Conservation (phyloP, 345 rosid genomes). For the Syzygium oleosum region DNA sequence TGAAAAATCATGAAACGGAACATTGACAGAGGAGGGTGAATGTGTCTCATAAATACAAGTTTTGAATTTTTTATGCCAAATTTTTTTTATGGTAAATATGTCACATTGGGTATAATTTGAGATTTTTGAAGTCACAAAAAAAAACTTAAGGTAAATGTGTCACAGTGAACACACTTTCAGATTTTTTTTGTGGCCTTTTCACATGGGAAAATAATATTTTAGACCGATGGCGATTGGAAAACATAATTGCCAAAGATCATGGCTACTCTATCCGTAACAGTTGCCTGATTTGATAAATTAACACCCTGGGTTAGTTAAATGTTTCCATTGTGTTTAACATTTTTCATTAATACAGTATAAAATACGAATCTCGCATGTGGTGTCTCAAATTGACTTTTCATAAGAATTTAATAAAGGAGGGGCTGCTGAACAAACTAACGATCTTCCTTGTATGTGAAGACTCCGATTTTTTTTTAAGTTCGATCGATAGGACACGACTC, state of each 20-base stretch:
- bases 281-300: neutral
- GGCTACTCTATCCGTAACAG: neutral
- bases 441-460: rapidly evolving
- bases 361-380: neutral
- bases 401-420: neutral
- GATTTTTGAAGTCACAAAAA: no score
- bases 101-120: no score
- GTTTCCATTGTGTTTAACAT: neutral
- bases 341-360: neutral
- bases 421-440: neutral
- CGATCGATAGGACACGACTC: no score
- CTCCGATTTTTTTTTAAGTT: no score
- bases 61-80: no score
- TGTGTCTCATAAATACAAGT: no score
- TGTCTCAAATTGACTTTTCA: neutral
- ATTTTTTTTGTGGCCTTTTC: neutral
- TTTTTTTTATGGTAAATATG: no score
- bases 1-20: no score
- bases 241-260: neutral
- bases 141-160: no score
- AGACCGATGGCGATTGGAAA: neutral
- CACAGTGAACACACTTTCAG: no score
- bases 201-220: neutral
- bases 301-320: neutral
- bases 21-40: no score